Evolutionary conservation across 2,329 filamentous ascomycete genomes (phyloP), one percentile per base, ranked within the genome.

Genomic region (Xylaria sp.): DNA sequence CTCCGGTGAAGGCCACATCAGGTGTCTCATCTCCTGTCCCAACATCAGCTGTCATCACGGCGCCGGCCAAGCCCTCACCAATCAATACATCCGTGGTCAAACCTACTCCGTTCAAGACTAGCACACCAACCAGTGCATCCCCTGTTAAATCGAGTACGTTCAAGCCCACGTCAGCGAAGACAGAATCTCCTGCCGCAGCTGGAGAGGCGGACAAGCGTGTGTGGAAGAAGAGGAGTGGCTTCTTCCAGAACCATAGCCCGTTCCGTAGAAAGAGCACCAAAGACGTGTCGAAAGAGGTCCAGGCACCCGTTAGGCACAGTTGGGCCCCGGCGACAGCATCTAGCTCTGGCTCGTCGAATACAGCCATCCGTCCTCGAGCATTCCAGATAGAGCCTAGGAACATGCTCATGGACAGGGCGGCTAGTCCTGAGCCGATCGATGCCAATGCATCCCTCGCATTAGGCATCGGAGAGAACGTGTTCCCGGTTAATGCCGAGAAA

Each of bases 381-480:
- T 78, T 77, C 59, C 72, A 71, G 23, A 73, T 76, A 16, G 74
- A 76, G 55, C 66, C 72, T 6, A 72, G 74, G 56, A 76, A 69
- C 56, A 63, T 77, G 57, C 68, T 74, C 11, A 67, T 74, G 8
- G 76, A 81, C 46, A 76, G 79, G 13, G 77, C 78, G 7, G 76
- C 76, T 11, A 95, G 91, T 68, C 91, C 91, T 2, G 91, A 95
- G 56, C 89, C 90, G 1, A 92, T 94, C 44, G 94, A 97, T 70
- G 92, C 93, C 58, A 88, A 94, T 63, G 92, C 93, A 46, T 96
- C 89, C 72, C 87, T 97, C 68, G 93, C 96, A 62, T 81, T 99
- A 34, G 97, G 97, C 69, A 85, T 99, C 57, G 94, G 94, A 6
- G 91, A 95, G 68, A 99, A 99, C 68, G 91, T 99, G 9, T 96